phyloP scores from a whole-genome alignment of 2,329 filamentous ascomycete species.

The Mycosphaerella arachidis region DNA sequence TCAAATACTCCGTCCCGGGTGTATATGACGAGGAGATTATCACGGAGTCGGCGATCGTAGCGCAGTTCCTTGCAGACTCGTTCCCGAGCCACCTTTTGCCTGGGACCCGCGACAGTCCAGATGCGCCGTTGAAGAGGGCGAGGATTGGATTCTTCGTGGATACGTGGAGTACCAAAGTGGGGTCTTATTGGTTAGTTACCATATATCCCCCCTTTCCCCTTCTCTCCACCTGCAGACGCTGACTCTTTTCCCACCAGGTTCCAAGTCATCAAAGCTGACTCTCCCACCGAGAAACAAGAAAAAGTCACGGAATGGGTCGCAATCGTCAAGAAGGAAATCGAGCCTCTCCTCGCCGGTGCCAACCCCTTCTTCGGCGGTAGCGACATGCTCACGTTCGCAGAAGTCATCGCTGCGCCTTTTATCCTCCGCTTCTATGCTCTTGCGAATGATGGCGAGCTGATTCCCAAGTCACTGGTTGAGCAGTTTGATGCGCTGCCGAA shows the following conservation, averaged over 20 bases:
- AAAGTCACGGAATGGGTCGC: conserved; percentile 51
- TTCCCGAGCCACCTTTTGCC: conserved; percentile 66
- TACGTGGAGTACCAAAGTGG: conserved; percentile 60
- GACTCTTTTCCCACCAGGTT: not conserved
- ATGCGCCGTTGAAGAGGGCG: conserved; percentile 48
- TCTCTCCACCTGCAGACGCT: not conserved
- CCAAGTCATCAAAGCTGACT: conserved; percentile 45
- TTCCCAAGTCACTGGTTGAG: conserved; percentile 47
- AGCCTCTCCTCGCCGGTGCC: conserved; percentile 58
- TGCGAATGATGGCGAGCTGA: conserved; percentile 50
- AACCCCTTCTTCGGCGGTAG: conserved; percentile 45
- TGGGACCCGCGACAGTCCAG: conserved; percentile 47
- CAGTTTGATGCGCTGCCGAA: conserved; percentile 57
- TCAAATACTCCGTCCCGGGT: conserved; percentile 56
- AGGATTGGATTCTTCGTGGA: conserved; percentile 69
- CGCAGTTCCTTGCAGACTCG: conserved; percentile 65
- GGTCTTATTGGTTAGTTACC: conserved; percentile 20
- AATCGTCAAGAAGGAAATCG: conserved; percentile 63
- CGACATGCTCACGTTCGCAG: conserved; percentile 62
- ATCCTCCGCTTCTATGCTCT: conserved; percentile 56
- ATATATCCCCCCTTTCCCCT: not conserved
- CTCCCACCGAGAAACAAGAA: conserved; percentile 47
- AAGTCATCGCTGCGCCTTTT: conserved; percentile 67
- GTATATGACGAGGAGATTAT: conserved; percentile 55
- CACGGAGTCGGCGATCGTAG: conserved; percentile 68